phyloP scores from a whole-genome alignment of 768 basidiomycete species.

The Coprinopsis sp. region DNA sequence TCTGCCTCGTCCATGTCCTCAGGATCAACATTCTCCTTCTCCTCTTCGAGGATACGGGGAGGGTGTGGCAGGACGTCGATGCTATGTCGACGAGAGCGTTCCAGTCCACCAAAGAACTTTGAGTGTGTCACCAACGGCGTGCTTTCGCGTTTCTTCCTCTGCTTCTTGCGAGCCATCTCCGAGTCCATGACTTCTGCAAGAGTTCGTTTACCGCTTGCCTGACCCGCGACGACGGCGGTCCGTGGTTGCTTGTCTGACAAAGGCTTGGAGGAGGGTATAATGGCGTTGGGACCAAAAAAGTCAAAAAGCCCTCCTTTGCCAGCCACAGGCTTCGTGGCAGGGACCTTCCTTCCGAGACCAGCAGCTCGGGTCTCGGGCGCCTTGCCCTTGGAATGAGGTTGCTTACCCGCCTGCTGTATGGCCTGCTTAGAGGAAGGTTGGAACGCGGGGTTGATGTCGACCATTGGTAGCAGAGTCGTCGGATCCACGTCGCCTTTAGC shows the following conservation, averaged over 20 bases:
- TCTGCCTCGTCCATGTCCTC: slow-evolving; percentile 25
- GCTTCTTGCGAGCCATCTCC: slow-evolving; percentile 51
- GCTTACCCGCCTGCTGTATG: slow-evolving; percentile 21
- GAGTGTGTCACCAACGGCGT: slow-evolving; percentile 24
- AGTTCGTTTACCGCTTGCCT: slow-evolving; percentile 72
- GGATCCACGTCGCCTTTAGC: slow-evolving; percentile 73
- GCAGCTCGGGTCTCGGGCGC: slow-evolving; percentile 40
- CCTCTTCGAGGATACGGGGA: slow-evolving; percentile 25
- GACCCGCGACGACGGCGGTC: slow-evolving; percentile 36
- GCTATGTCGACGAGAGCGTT: slow-evolving; percentile 15
- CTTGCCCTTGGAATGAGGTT: slow-evolving; percentile 37
- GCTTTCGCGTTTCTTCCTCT: slow-evolving; percentile 25
- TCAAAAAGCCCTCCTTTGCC: slow-evolving; percentile 43
- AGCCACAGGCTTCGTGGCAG: slow-evolving; percentile 19
- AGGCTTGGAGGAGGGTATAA: slow-evolving; percentile 26
- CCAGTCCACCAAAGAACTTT: slow-evolving; percentile 31
- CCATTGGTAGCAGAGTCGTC: slow-evolving; percentile 59
- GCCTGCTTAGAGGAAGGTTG: slow-evolving; percentile 48
- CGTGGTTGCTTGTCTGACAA: slow-evolving; percentile 17
- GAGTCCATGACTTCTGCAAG: slow-evolving; percentile 66
- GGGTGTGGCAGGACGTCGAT: slow-evolving; percentile 25
- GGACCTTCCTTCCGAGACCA: slow-evolving; percentile 42
- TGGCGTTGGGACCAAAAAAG: slow-evolving; percentile 57
- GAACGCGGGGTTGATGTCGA: slow-evolving; percentile 72
- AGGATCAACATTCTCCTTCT: slow-evolving; percentile 42